These are phyloP conservation scores for Gaultheria prostrata DNA, from an alignment of 148 eudicot species.

Conservation along the genomic window DNA sequence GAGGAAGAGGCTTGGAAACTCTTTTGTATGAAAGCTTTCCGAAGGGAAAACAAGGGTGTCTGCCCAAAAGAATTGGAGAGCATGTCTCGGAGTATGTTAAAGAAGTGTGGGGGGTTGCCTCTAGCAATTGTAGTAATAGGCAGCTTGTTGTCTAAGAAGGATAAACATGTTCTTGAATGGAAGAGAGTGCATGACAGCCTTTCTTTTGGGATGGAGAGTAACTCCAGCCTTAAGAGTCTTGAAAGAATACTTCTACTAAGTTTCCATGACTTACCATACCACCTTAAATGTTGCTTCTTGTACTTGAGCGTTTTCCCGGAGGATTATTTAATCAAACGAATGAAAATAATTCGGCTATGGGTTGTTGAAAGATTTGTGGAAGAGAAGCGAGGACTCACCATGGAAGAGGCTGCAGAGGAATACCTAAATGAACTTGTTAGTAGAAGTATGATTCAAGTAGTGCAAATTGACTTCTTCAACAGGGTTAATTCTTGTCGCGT, in stretches of 20 bases:
- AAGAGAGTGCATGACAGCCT: too few species aligned
- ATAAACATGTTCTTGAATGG: too few species aligned
- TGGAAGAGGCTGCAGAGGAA: conserved; percentile 18
- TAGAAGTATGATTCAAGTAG: conserved; percentile 18
- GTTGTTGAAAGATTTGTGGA: conserved; percentile 18
- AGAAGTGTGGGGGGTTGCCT: too few species aligned
- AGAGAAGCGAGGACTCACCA: not conserved
- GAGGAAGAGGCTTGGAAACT: not conserved
- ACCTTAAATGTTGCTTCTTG: conserved; percentile 16
- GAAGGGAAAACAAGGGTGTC: too few species aligned
- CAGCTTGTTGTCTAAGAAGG: too few species aligned
- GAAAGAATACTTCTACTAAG: too few species aligned
- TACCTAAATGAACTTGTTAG: conserved; percentile 18
- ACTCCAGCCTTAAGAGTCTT: too few species aligned
- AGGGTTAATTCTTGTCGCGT: not conserved
- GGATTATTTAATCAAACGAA: conserved; percentile 16
- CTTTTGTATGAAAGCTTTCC: too few species aligned
- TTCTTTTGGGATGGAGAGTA: too few species aligned
- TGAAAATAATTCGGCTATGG: conserved; percentile 10
- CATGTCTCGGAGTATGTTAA: too few species aligned
- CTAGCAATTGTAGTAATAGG: too few species aligned
- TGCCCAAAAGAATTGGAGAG: too few species aligned
- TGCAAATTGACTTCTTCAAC: not conserved
- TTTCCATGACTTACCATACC: not conserved
- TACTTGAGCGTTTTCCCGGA: conserved; percentile 15